Conservation (phyloP, 768 basidiomycete genomes). For the Lactarius psammicola region DNA sequence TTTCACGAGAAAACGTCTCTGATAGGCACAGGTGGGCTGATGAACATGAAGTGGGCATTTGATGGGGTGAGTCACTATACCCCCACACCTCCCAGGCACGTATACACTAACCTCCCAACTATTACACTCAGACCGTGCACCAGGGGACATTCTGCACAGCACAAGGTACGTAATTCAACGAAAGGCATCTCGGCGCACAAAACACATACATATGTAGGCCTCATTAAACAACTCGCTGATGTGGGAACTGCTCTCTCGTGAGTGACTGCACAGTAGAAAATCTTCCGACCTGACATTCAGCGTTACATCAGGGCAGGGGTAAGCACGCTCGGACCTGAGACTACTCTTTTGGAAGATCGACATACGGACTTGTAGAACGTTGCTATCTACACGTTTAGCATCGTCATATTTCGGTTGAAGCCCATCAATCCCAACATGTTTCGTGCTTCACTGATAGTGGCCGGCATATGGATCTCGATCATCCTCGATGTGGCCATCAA, state of each 20-base stretch:
- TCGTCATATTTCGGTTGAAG: slow-evolving; percentile 39
- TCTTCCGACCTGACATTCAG: neutral
- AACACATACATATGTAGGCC: slow-evolving; percentile 12
- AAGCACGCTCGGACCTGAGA: neutral
- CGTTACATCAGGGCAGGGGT: slow-evolving; percentile 15
- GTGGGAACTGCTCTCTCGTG: slow-evolving; percentile 27
- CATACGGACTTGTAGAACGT: slow-evolving; percentile 33
- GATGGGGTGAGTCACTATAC: slow-evolving; percentile 34
- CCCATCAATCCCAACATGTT: slow-evolving; percentile 34
- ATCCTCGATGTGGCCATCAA: slow-evolving; percentile 43
- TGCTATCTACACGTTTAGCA: slow-evolving; percentile 42
- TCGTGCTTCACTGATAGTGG: slow-evolving; percentile 37
- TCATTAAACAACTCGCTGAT: slow-evolving; percentile 26
- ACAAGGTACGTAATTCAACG: slow-evolving; percentile 18
- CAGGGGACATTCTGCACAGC: slow-evolving; percentile 17
- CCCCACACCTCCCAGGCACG: neutral
- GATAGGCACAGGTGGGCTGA: slow-evolving; percentile 37
- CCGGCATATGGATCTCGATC: slow-evolving; percentile 42
- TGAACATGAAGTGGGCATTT: slow-evolving; percentile 39
- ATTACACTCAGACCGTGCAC: slow-evolving; percentile 6
- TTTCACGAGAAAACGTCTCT: neutral
- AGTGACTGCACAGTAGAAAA: slow-evolving; percentile 9
- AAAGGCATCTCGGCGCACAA: neutral
- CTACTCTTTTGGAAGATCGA: neutral
- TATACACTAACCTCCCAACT: neutral